phyloP scores from a whole-genome alignment of 768 basidiomycete genomes.

The Termitomyces sp. region DNA sequence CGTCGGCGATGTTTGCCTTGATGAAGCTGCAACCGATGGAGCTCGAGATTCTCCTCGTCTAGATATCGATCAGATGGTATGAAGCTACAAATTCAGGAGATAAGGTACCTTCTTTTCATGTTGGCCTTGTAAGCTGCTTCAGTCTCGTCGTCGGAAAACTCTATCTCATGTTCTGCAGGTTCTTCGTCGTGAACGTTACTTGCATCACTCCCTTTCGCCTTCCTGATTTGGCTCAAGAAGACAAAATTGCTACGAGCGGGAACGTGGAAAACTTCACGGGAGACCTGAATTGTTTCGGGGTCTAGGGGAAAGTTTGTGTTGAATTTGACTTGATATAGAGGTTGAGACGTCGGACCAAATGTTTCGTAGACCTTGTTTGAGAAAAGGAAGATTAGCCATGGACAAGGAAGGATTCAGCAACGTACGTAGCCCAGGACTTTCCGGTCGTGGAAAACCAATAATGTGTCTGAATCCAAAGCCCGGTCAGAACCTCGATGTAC shows the following conservation, averaged over 20 bases:
- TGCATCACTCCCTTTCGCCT: conserved; percentile 84
- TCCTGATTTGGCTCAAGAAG: conserved; percentile 67
- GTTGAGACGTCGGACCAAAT: conserved; percentile 89
- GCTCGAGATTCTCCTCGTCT: conserved; percentile 53
- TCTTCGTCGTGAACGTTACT: conserved; percentile 96
- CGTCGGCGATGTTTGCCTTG: conserved; percentile 50
- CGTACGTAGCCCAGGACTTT: conserved; percentile 84
- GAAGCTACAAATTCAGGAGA: conserved; percentile 1
- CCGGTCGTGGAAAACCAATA: conserved; percentile 87
- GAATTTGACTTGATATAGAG: conserved; percentile 87
- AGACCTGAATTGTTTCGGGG: conserved; percentile 44
- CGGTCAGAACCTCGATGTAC: conserved; percentile 46
- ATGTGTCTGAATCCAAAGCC: conserved; percentile 83
- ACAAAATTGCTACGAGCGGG: conserved; percentile 80
- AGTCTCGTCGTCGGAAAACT: conserved; percentile 94
- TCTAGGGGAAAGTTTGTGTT: conserved; percentile 61
- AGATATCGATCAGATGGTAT: conserved; percentile 1
- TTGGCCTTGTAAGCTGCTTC: conserved; percentile 70
- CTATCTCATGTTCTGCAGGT: conserved; percentile 81
- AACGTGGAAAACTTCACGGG: conserved; percentile 76
- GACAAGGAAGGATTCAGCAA: conserved; percentile 35
- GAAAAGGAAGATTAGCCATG: background rate
- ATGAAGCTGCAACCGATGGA: conserved; percentile 43
- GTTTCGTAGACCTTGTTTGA: conserved; percentile 77
- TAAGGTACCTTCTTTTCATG: conserved; percentile 52